Conservation (phyloP, 1,284 basidiomycete genomes). For the Apiotrichum gracile region DNA sequence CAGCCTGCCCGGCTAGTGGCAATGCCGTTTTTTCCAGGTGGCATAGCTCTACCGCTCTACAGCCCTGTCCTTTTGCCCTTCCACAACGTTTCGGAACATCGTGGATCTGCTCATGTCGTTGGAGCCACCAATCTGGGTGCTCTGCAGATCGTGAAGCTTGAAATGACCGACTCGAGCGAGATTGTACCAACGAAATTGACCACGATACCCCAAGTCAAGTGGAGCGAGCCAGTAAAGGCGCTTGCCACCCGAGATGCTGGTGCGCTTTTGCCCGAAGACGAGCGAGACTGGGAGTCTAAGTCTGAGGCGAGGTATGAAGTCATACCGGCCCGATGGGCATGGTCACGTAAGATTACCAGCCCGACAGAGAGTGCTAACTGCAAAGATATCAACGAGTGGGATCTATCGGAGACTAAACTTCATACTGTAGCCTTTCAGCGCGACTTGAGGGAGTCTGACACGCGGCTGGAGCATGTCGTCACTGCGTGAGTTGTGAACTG, state of each 20-base stretch:
- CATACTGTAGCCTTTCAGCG: conserved; percentile 10
- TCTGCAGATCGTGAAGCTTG: not conserved
- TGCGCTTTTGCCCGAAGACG: not conserved
- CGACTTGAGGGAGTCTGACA: conserved; percentile 28
- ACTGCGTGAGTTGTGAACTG: conserved; percentile 26
- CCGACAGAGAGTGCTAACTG: not conserved
- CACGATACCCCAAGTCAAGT: not conserved
- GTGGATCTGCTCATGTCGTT: not conserved
- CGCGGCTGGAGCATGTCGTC: conserved; percentile 24
- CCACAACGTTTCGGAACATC: not conserved
- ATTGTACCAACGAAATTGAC: not conserved
- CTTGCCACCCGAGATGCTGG: not conserved
- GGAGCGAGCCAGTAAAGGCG: not conserved
- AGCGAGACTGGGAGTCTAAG: not conserved
- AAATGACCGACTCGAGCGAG: not conserved
- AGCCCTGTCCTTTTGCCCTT: not conserved
- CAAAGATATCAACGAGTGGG: conserved; percentile 21
- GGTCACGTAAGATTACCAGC: conserved; percentile 26
- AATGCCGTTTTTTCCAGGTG: not conserved
- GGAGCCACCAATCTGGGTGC: not conserved
- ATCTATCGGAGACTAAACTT: not conserved
- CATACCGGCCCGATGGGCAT: conserved; percentile 28
- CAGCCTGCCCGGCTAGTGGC: not conserved
- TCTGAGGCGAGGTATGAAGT: conserved; percentile 8
- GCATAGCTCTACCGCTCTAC: not conserved